A percentile compares a stretch with the other conserved stretches of the same genome.
These are phyloP conservation scores for Penicillium sp. DNA, from an alignment of 2,329 filamentous ascomycete genomes.

Conservation along the genomic window DNA sequence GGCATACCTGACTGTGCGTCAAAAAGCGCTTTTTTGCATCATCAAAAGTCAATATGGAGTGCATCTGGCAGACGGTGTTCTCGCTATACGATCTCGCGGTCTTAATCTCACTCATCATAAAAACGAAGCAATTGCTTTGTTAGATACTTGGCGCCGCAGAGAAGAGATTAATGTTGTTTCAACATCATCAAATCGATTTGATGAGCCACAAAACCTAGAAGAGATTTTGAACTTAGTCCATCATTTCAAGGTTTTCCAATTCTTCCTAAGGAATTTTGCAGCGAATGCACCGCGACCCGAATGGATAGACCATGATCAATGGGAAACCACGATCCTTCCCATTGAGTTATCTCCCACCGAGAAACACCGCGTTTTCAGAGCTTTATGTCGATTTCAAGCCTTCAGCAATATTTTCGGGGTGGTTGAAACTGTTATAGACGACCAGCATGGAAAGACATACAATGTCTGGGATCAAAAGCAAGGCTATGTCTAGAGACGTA, in stretches of 20 bases:
- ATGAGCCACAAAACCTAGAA: constrained; percentile 3
- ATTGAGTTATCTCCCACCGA: constrained; percentile 12
- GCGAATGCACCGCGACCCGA: background rate
- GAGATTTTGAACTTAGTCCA: constrained; percentile 10
- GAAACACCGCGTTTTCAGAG: constrained; percentile 14
- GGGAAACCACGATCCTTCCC: background rate
- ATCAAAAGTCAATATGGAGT: background rate
- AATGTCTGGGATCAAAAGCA: background rate
- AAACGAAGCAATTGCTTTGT: constrained; percentile 16
- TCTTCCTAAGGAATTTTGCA: constrained; percentile 11
- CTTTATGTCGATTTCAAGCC: constrained; percentile 21
- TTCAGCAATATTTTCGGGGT: constrained; percentile 17
- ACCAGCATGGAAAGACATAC: too few relatives aligned
- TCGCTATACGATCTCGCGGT: constrained; percentile 20
- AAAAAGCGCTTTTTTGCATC: constrained; percentile 6
- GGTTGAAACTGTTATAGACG: too few relatives aligned
- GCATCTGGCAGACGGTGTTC: constrained; percentile 16
- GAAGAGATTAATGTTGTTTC: constrained; percentile 11
- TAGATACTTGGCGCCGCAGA: constrained; percentile 19
- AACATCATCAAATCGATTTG: background rate
- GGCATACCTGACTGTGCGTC: constrained; percentile 12
- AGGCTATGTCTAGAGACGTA: too few relatives aligned
- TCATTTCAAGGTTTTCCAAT: constrained; percentile 5
- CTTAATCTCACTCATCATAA: constrained; percentile 3
- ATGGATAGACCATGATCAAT: constrained; percentile 3